Conservation (phyloP, 2,329 filamentous ascomycete species). For the Chalara sp. region DNA sequence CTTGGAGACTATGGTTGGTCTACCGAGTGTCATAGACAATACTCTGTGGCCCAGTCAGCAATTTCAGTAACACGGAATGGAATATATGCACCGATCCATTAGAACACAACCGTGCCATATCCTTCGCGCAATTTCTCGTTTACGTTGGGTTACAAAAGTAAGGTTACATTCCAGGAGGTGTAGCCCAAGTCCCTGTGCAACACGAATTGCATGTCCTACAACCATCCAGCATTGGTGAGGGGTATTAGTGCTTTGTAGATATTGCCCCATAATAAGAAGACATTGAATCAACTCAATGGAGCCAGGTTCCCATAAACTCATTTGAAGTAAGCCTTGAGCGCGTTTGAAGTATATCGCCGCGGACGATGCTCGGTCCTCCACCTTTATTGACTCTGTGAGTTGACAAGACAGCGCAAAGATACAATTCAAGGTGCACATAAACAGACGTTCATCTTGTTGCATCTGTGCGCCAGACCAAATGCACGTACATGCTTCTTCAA, state of each 20-base stretch:
- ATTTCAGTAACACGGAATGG: no score
- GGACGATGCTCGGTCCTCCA: not conserved
- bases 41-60: not conserved
- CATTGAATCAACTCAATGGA: not conserved
- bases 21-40: not conserved
- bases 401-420: not conserved
- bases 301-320: not conserved
- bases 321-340: not conserved
- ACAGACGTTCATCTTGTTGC: not conserved
- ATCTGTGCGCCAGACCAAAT: not conserved
- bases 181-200: not conserved
- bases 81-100: not conserved
- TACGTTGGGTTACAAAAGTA: not conserved
- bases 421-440: not conserved
- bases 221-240: not conserved
- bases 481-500: not conserved
- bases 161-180: not conserved
- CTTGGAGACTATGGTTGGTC: not conserved
- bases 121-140: not conserved
- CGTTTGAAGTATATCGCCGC: not conserved
- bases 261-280: not conserved
- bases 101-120: not conserved
- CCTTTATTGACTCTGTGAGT: not conserved
- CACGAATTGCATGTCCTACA: not conserved
- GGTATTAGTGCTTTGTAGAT: not conserved